Evolutionary conservation across 768 basidiomycete species (phyloP), one percentile per base, ranked within the genome.

Genomic region (Multifurca ochricompacta): DNA sequence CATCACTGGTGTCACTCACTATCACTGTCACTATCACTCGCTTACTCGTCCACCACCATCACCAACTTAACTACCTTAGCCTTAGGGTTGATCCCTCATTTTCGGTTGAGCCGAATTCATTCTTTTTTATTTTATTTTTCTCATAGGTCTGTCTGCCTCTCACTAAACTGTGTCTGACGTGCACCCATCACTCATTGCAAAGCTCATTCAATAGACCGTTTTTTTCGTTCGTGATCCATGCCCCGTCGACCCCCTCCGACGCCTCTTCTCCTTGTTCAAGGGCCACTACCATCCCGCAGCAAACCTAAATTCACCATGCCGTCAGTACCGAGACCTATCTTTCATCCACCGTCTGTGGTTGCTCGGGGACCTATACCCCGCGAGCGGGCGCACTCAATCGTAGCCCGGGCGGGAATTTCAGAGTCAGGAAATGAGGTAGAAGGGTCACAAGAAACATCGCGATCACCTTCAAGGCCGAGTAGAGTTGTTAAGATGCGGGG

Each of bases 241-340:
- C 75, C 78, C 49, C 82, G 85, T 62, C 82, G 87, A 28, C 71
- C 77, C 28, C 81, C 87, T 1, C 87, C 87, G 5, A 74, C 79
- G 40, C 74, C 83, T 27, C 79, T 89, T 56, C 78, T 73, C 44
- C 77, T 88, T 53, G 68, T 76, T 53, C 67, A 71, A 34, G 86
- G 84, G 13, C 84, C 84, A 4, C 73, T 78, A 25, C 83, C 85
- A 3, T 65, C 77, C n/a, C 76, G 83, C 59, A 77, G 77, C 47
- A 59, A 71, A 41, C 77, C 83, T 19, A 85, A 77, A 64, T 83
- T 87, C 68, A 76, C 71, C 13, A 72, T 88, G 59, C 87, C 87
- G 11, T 77, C 79, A n/a, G 21, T 82, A 25, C 87, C 87, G 10
- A 71, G 71, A 35, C 83, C 83, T 0, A 66, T 67, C 5, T 69